phyloP scores from a whole-genome alignment of 805 yeast species.

The Huiozyma sinensis region DNA sequence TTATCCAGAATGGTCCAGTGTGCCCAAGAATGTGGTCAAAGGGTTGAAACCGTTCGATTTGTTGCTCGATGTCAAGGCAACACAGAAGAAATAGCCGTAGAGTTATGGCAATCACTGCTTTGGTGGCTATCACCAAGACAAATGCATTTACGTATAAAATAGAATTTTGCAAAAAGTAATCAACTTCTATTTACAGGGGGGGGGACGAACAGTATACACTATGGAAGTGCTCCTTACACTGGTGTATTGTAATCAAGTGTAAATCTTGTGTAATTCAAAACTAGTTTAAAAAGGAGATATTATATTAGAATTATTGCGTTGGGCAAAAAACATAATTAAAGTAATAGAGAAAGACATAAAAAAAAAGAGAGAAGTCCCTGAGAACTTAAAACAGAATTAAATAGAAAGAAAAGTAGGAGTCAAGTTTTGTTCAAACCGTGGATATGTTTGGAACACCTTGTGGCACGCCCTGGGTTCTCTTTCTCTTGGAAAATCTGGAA shows the following conservation, averaged over 20 bases:
- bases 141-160: background rate
- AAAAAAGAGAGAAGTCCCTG: background rate
- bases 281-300: no score
- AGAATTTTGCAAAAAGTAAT: no score
- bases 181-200: no score
- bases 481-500: constrained; percentile 22
- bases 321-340: background rate
- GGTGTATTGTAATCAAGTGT: no score
- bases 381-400: background rate
- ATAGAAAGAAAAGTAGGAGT: background rate
- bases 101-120: no score
- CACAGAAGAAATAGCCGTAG: background rate
- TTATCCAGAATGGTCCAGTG: constrained; percentile 24
- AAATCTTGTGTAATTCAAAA: no score
- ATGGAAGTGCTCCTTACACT: no score
- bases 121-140: background rate
- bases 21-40: constrained; percentile 17
- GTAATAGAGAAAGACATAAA: constrained; percentile 1
- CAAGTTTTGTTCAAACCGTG: constrained; percentile 46
- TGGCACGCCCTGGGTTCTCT: constrained; percentile 7
- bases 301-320: no score
- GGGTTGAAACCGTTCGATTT: constrained; percentile 22
- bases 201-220: no score
- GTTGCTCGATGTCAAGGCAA: background rate
- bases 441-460: constrained; percentile 78